Percentiles rank a stretch among this genome's conserved stretches.
Evolutionary conservation across 352 stramenopile genomes (phyloP).

Genomic region (Saprolegnia parasitica): DNA sequence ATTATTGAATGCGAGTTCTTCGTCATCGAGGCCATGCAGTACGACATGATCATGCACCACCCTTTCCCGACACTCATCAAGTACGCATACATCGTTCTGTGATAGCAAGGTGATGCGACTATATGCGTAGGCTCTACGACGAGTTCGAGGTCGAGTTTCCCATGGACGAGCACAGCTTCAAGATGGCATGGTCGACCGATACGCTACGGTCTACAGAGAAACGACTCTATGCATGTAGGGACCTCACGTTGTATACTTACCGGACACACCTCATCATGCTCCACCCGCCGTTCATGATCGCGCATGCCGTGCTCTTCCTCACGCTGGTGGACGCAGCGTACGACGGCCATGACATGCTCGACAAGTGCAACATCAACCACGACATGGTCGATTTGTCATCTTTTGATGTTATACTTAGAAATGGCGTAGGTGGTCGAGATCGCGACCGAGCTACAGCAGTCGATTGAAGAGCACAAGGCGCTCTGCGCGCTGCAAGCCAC

Average conservation of each 20-base stretch:
- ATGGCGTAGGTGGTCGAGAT: constrained; percentile 48
- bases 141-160: constrained; percentile 21
- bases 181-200: constrained; percentile 60
- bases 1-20: constrained; percentile 89
- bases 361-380: constrained; percentile 75
- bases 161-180: constrained; percentile 78
- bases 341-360: constrained; percentile 69
- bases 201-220: not conserved
- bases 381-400: constrained; percentile 40
- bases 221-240: constrained; percentile 35
- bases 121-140: constrained; percentile 10
- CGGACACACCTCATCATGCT: constrained; percentile 82
- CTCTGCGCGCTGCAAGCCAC: constrained; percentile 54
- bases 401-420: not conserved
- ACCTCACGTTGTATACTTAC: constrained; percentile 85
- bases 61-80: constrained; percentile 78
- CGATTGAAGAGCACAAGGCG: constrained; percentile 70
- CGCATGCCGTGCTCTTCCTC: constrained; percentile 76
- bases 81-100: constrained; percentile 21
- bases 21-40: constrained; percentile 82
- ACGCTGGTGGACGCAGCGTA: constrained; percentile 71
- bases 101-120: not conserved
- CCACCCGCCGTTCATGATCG: constrained; percentile 84
- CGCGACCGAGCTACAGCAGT: constrained; percentile 64
- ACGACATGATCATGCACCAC: constrained; percentile 84